A percentile compares a stretch with the other conserved stretches of the same genome.
Conservation (phyloP, 768 basidiomycete genomes). For the Suillus discolor region DNA sequence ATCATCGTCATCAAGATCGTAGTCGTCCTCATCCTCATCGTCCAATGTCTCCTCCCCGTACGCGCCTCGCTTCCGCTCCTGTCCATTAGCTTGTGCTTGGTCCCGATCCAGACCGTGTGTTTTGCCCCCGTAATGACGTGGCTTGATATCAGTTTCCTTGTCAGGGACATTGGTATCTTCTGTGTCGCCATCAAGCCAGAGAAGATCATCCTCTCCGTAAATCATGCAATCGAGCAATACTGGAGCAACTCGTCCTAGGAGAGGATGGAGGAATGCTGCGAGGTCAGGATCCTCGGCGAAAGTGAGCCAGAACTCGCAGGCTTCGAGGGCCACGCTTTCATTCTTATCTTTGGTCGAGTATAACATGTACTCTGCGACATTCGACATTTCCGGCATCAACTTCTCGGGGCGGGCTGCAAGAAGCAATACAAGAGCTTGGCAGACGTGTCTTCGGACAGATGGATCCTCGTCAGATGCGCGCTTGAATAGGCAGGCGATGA, state of each 20-base stretch:
- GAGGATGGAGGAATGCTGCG: slow-evolving; percentile 79
- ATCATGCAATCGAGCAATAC: slow-evolving; percentile 97
- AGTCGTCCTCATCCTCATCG: slow-evolving; percentile 87
- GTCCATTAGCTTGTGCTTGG: slow-evolving; percentile 34
- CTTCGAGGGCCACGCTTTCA: slow-evolving; percentile 94
- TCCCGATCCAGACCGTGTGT: slow-evolving; percentile 85
- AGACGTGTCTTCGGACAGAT: slow-evolving; percentile 94
- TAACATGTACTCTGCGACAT: slow-evolving; percentile 98
- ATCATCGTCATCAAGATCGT: slow-evolving; percentile 78
- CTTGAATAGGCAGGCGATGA: slow-evolving; percentile 93
- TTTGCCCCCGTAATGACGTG: slow-evolving; percentile 87
- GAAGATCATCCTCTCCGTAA: slow-evolving; percentile 94
- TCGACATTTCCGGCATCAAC: slow-evolving; percentile 92
- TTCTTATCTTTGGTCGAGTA: slow-evolving; percentile 98
- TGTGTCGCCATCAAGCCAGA: slow-evolving; percentile 90
- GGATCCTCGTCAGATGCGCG: slow-evolving; percentile 92
- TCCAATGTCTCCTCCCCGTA: slow-evolving; percentile 84
- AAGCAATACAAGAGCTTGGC: slow-evolving; percentile 91
- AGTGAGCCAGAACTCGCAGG: slow-evolving; percentile 99
- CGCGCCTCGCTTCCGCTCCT: slow-evolving; percentile 49
- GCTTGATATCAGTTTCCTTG: slow-evolving; percentile 95
- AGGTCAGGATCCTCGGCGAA: slow-evolving; percentile 96
- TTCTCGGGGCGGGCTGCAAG: slow-evolving; percentile 94
- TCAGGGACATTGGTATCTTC: slow-evolving; percentile 92
- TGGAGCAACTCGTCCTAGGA: slow-evolving; percentile 90